A percentile compares a stretch with the other conserved stretches of the same genome.
phyloP scores from a whole-genome alignment of 331 rosid species.

The Rhamnella rubrinervis region DNA sequence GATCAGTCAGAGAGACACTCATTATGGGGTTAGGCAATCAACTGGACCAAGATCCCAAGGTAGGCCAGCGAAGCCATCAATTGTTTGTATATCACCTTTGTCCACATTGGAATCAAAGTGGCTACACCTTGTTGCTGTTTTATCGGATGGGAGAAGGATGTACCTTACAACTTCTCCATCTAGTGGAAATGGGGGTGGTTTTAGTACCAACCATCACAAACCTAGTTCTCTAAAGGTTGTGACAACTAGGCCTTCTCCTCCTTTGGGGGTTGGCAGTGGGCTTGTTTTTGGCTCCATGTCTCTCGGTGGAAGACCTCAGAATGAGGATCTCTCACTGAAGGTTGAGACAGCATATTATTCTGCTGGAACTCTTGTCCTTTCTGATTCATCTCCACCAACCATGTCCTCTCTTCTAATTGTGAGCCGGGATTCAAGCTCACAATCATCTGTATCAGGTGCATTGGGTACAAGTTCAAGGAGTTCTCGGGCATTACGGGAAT shows the following conservation, averaged over 20 bases:
- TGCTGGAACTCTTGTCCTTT: conserved; percentile 85
- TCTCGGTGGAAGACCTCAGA: conserved; percentile 79
- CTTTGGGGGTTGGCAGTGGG: conserved; percentile 84
- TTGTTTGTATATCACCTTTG: conserved; percentile 83
- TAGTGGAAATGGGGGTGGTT: conserved; percentile 75
- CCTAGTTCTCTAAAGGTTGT: conserved; percentile 92
- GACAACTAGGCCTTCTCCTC: conserved; percentile 96
- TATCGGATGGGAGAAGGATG: conserved; percentile 97
- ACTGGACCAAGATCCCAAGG: conserved; percentile 67
- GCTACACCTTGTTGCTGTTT: conserved; percentile 86
- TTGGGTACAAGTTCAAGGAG: conserved; percentile 62
- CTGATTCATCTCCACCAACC: conserved; percentile 91
- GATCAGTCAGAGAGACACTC: conserved; percentile 69
- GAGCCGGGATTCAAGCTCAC: conserved; percentile 72
- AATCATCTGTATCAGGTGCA: conserved; percentile 56
- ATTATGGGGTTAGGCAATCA: conserved; percentile 77
- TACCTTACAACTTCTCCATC: conserved; percentile 90
- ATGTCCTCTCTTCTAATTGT: conserved; percentile 84
- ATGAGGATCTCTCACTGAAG: conserved; percentile 84
- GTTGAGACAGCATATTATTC: conserved; percentile 89
- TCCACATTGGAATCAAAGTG: conserved; percentile 89
- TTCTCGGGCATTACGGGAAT: conserved; percentile 86
- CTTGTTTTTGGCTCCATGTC: conserved; percentile 86
- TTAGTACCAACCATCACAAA: conserved; percentile 59
- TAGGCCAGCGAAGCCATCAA: conserved; percentile 70